These are phyloP conservation scores for Pseudogymnoascus sp. DNA, from an alignment of 2,329 filamentous ascomycete species.

Conservation along the genomic window DNA sequence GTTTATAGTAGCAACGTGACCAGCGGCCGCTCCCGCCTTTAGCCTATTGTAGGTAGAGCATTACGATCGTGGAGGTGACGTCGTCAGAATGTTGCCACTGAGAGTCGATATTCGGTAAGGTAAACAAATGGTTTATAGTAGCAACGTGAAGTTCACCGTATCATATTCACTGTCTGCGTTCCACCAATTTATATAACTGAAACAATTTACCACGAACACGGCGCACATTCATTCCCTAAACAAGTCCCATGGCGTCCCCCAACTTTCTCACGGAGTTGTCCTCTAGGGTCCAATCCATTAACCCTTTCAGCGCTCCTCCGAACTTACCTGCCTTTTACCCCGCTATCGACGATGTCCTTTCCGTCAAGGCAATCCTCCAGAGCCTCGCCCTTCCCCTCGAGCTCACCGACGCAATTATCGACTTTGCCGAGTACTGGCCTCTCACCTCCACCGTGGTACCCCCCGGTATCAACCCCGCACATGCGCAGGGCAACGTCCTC, in stretches of 20 bases:
- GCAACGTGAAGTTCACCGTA: neutral
- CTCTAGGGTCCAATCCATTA: neutral
- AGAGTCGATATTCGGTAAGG: neutral
- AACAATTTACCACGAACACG: neutral
- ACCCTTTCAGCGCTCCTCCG: neutral
- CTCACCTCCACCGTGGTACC: constrained; percentile 27
- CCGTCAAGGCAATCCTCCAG: constrained; percentile 41
- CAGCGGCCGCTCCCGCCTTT: neutral
- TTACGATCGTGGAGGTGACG: neutral
- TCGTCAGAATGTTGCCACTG: neutral
- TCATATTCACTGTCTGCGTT: neutral
- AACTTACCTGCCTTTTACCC: constrained; percentile 25
- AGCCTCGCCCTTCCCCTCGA: constrained; percentile 43
- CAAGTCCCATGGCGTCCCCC: neutral
- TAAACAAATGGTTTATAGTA: neutral
- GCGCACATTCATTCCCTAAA: neutral
- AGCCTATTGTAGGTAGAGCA: neutral
- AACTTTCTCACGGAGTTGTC: neutral
- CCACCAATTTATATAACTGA: neutral
- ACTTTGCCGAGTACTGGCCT: constrained; percentile 56
- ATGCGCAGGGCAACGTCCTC: neutral
- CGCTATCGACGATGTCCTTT: constrained; percentile 39
- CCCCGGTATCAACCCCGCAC: constrained; percentile 7
- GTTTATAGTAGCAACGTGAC: neutral
- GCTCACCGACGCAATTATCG: constrained; percentile 47